Conservation (phyloP, 164 flowering plant species). For the Aristolochia contorta region DNA sequence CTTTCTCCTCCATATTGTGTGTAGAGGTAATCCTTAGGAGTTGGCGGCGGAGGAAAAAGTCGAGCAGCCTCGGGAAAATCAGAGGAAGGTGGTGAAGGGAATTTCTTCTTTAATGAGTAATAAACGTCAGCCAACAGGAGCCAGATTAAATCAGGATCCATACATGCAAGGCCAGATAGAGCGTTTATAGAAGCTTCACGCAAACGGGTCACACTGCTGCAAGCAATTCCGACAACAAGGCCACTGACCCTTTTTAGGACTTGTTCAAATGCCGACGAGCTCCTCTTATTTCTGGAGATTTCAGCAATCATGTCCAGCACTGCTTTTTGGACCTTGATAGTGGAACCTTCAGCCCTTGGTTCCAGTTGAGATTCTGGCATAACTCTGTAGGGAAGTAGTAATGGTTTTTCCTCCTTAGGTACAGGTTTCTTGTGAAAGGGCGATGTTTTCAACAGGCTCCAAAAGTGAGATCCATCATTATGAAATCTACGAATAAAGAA, state of each 20-base stretch:
- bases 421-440: constrained; percentile 45
- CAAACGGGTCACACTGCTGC: constrained; percentile 60
- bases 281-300: constrained; percentile 50
- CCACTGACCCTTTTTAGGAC: constrained; percentile 85
- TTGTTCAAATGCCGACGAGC: constrained; percentile 60
- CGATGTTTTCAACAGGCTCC: constrained; percentile 65
- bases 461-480: constrained; percentile 71
- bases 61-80: constrained; percentile 44
- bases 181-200: constrained; percentile 45
- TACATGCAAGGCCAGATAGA: constrained; percentile 51
- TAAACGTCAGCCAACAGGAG: constrained; percentile 88
- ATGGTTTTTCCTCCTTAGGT: constrained; percentile 28
- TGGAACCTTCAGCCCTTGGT: constrained; percentile 53
- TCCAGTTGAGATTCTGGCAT: constrained; percentile 28
- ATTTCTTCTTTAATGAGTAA: constrained; percentile 41
- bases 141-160: constrained; percentile 94
- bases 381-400: constrained; percentile 77
- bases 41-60: constrained; percentile 47
- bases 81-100: constrained; percentile 35
- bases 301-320: constrained; percentile 80
- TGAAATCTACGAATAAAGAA: constrained; percentile 87
- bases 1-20: constrained; percentile 72
- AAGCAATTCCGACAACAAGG: constrained; percentile 76
- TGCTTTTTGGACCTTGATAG: constrained; percentile 70
- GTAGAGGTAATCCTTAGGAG: constrained; percentile 46